phyloP scores from a whole-genome alignment of 768 basidiomycete genomes.

The Galerina sulciceps region DNA sequence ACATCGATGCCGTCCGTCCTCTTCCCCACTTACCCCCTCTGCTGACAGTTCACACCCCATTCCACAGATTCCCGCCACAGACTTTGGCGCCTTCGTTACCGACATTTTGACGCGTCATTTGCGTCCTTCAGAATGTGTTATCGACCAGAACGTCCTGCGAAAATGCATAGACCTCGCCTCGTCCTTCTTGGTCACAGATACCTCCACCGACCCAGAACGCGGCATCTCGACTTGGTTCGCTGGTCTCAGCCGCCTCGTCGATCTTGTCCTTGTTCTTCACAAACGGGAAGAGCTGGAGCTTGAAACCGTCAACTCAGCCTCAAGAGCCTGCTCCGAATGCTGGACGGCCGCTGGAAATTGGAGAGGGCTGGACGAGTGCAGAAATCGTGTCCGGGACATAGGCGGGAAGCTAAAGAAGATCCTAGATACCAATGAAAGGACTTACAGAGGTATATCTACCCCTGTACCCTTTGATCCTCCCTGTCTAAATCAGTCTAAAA shows the following conservation, averaged over 20 bases:
- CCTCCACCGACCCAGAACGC: constrained; percentile 58
- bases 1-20: constrained; percentile 22
- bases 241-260: constrained; percentile 72
- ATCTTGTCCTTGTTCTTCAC: constrained; percentile 76
- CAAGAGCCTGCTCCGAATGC: constrained; percentile 77
- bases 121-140: constrained; percentile 26
- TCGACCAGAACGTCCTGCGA: constrained; percentile 67
- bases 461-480: not conserved
- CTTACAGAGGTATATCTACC: constrained; percentile 41
- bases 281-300: constrained; percentile 67
- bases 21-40: constrained; percentile 2
- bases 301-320: constrained; percentile 76
- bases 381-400: constrained; percentile 62
- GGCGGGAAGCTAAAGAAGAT: constrained; percentile 64
- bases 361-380: constrained; percentile 67
- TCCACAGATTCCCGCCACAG: constrained; percentile 48
- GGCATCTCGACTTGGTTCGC: constrained; percentile 67
- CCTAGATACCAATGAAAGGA: constrained; percentile 59
- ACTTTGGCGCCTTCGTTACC: constrained; percentile 66
- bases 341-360: constrained; percentile 76
- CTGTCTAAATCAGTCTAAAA: constrained; percentile 4
- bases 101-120: constrained; percentile 46
- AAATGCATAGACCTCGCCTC: constrained; percentile 72
- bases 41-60: not conserved
- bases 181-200: constrained; percentile 80